Conservation (phyloP, 495 filamentous ascomycete genomes). For the Trichoderma parareesei region DNA sequence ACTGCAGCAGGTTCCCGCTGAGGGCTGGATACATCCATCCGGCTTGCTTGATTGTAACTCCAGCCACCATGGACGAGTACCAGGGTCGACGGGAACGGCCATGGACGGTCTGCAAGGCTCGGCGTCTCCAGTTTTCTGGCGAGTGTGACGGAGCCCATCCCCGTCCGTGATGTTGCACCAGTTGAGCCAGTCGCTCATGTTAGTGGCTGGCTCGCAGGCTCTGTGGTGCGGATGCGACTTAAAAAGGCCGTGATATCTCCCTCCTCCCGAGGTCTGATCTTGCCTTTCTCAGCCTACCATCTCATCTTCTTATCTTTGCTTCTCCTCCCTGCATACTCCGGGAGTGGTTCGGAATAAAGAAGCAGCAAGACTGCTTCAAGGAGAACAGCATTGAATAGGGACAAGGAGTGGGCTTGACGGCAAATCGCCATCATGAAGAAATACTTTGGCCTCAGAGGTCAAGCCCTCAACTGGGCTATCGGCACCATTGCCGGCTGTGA, state of each 20-base stretch:
- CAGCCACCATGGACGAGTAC: not conserved
- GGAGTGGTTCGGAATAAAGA: not conserved
- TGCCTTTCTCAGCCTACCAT: not conserved
- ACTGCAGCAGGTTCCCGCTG: not conserved
- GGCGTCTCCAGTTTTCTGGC: not conserved
- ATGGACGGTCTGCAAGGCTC: not conserved
- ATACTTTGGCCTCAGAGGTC: slow-evolving; percentile 61
- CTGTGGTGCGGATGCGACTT: slow-evolving; percentile 3
- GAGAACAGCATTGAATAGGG: not conserved
- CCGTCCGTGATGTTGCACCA: not conserved
- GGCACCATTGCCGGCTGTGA: slow-evolving; percentile 62
- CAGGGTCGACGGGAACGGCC: slow-evolving; percentile 3
- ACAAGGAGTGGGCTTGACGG: not conserved
- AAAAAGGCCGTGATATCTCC: not conserved
- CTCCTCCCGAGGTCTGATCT: not conserved
- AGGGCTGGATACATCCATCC: not conserved
- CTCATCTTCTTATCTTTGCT: not conserved
- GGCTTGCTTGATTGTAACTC: not conserved
- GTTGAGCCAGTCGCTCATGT: not conserved
- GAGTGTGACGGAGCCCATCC: not conserved
- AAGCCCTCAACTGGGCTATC: slow-evolving; percentile 58
- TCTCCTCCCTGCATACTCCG: not conserved
- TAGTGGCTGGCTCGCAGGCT: not conserved
- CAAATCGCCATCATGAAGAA: slow-evolving; percentile 25
- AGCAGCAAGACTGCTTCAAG: not conserved